Conservation (phyloP, 2,329 filamentous ascomycete species). For the Ilyonectria destructans region DNA sequence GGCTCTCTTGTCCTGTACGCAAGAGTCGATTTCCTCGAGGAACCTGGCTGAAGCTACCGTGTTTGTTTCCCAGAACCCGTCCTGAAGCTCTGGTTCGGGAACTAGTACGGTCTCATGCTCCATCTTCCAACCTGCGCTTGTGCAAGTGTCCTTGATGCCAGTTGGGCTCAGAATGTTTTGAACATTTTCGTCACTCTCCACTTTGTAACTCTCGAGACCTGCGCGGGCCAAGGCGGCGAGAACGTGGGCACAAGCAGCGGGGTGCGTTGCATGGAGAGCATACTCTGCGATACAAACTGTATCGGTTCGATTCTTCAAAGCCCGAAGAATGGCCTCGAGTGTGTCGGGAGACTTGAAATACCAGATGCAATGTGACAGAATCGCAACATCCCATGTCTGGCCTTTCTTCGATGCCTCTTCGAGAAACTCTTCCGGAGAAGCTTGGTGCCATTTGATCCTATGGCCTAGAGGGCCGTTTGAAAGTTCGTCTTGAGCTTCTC, state of each 20-base stretch:
- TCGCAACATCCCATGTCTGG: slow-evolving; percentile 59
- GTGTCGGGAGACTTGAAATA: slow-evolving; percentile 63
- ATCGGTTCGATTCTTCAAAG: slow-evolving; percentile 41
- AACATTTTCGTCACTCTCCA: slow-evolving; percentile 62
- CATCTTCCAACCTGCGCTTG: slow-evolving; percentile 56
- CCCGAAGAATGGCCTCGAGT: slow-evolving; percentile 42
- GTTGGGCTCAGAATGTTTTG: slow-evolving; percentile 62
- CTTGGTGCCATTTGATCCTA: slow-evolving; percentile 62
- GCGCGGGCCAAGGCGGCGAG: slow-evolving; percentile 65
- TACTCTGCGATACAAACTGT: slow-evolving; percentile 49
- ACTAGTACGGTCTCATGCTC: slow-evolving; percentile 56
- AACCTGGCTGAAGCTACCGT: slow-evolving; percentile 52
- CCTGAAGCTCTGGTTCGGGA: slow-evolving; percentile 57
- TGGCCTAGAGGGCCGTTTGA: slow-evolving; percentile 57
- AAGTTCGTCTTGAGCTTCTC: slow-evolving; percentile 64
- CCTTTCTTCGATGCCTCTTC: slow-evolving; percentile 36
- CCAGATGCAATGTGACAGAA: slow-evolving; percentile 69
- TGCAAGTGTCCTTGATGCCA: slow-evolving; percentile 57
- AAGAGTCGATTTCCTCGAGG: slow-evolving; percentile 52
- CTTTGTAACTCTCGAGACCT: slow-evolving; percentile 60
- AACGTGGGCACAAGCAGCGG: slow-evolving; percentile 64
- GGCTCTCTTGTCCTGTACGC: slow-evolving; percentile 48
- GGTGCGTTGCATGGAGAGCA: slow-evolving; percentile 54
- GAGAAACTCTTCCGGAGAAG: slow-evolving; percentile 55
- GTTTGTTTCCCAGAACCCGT: slow-evolving; percentile 65